Evolutionary conservation across 2,329 filamentous ascomycete genomes (phyloP), one percentile per base, ranked within the genome.

Genomic region (Fusarium transvaalense): DNA sequence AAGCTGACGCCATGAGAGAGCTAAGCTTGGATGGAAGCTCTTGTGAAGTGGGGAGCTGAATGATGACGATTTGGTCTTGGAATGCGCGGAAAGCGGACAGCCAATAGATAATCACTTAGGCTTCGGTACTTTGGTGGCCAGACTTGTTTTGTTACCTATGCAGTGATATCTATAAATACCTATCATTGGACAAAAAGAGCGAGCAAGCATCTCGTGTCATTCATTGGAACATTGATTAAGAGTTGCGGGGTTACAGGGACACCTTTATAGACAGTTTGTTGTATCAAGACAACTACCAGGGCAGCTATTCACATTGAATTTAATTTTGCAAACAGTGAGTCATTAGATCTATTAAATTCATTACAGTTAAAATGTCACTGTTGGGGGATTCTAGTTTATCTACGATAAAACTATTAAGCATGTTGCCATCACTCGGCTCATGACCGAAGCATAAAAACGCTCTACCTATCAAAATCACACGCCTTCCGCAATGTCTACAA

Each of bases 1-100:
- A 61, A 68, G 67, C 64, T 69, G 60, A 71, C 64, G 42, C 59
- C 54, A 55, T 56, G 50, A 64, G 43, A 54, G 52, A 52, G 41
- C 41, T 47, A 56, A 67, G 53, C 52, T 66, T 61, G 48, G 56
- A 69, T 61, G 48, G 56, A 69, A 70, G 43, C 43, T 58, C 51
- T 25, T 27, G 14, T 17, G 37, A 50, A 41, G 56, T 60, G 57
- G 53, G 58, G 62, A 70, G 64, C 51, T 56, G 66, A 42, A 58
- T 47, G 51, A 65, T 56, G 61, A 50, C 41, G 61, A 60, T 60
- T 38, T 31, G 47, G 45, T 27, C n/a, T 21, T 4, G 38, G 46
- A 52, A 48, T 47, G 45, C 17, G 55, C 45, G 21, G 32, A 63
- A 45, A 56, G 32, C 41, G 53, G 61, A 64, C 53, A 64, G 46